These are phyloP conservation scores for Panicum virgatum DNA, from an alignment of 202 grass and related monocot species.

Conservation along the genomic window DNA sequence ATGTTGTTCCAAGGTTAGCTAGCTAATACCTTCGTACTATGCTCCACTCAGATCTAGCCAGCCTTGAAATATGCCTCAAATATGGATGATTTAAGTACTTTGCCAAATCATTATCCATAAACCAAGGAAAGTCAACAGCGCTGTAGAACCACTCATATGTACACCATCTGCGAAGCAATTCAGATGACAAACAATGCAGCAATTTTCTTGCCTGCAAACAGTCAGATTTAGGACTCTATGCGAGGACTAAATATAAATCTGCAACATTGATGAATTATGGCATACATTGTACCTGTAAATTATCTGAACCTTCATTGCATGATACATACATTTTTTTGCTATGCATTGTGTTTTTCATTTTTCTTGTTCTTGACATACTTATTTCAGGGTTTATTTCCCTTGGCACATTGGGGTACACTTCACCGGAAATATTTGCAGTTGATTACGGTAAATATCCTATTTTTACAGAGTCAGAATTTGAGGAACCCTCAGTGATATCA, in stretches of 20 bases:
- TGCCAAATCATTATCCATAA: slow-evolving; percentile 72
- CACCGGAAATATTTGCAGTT: slow-evolving; percentile 26
- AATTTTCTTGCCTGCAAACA: slow-evolving; percentile 53
- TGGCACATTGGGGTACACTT: slow-evolving; percentile 22
- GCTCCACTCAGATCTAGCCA: slow-evolving; percentile 73
- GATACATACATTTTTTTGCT: slow-evolving; percentile 21
- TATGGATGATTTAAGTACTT: slow-evolving; percentile 64
- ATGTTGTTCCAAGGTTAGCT: slow-evolving; percentile 21
- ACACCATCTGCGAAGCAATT: slow-evolving; percentile 72
- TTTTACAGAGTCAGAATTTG: slow-evolving; percentile 25
- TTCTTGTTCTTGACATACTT: slow-evolving; percentile 42
- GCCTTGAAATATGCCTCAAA: slow-evolving; percentile 56
- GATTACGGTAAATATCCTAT: slow-evolving; percentile 18
- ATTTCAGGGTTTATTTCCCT: slow-evolving; percentile 28
- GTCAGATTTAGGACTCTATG: neutral
- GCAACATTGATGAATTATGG: slow-evolving; percentile 6
- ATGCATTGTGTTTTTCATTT: slow-evolving; percentile 39
- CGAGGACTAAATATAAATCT: slow-evolving; percentile 11
- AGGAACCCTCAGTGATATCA: slow-evolving; percentile 19
- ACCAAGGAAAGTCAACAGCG: slow-evolving; percentile 81
- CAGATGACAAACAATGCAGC: slow-evolving; percentile 58
- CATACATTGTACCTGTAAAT: slow-evolving; percentile 41
- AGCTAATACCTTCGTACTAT: slow-evolving; percentile 55
- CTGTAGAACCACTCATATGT: slow-evolving; percentile 85
- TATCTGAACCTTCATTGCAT: slow-evolving; percentile 28